phyloP scores from a whole-genome alignment of 768 basidiomycete species.

The Cystofilobasidium capitatum region DNA sequence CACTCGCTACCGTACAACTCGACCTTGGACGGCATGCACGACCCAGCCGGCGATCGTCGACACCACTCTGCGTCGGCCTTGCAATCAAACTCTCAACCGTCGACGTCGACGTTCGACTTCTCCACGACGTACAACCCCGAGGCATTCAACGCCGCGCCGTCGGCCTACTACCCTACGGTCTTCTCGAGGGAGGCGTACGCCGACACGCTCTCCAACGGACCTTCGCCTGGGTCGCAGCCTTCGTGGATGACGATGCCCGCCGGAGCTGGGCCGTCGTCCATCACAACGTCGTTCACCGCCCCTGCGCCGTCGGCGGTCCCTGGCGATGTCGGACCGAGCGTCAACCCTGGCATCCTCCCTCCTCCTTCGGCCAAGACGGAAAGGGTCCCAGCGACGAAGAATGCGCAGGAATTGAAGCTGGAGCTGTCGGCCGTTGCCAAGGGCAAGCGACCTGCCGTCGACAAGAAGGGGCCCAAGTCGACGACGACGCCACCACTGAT shows the following conservation, averaged over 20 bases:
- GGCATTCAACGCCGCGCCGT: no score
- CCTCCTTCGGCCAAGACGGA: no score
- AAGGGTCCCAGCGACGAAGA: no score
- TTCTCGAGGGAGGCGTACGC: not conserved
- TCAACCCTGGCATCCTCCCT: no score
- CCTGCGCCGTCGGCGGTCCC: not conserved
- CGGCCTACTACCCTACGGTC: no score
- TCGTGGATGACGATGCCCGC: not conserved
- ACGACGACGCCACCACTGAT: no score
- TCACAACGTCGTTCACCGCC: not conserved
- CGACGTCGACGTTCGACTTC: no score
- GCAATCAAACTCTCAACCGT: no score
- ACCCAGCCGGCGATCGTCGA: not conserved
- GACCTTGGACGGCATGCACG: not conserved
- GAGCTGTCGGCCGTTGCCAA: not conserved
- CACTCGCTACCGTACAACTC: conserved; percentile 1
- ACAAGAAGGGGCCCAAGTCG: conserved; percentile 2
- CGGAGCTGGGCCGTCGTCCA: not conserved
- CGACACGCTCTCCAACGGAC: not conserved
- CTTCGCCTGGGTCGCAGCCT: not conserved
- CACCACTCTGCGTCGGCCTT: not conserved
- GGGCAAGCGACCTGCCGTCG: not conserved
- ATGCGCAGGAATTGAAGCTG: not conserved
- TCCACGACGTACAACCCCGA: no score
- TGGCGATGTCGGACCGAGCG: no score